Base-by-base conservation (phyloP, 2,329 filamentous ascomycete species). In the Penicillium fuscoglaucum region DNA sequence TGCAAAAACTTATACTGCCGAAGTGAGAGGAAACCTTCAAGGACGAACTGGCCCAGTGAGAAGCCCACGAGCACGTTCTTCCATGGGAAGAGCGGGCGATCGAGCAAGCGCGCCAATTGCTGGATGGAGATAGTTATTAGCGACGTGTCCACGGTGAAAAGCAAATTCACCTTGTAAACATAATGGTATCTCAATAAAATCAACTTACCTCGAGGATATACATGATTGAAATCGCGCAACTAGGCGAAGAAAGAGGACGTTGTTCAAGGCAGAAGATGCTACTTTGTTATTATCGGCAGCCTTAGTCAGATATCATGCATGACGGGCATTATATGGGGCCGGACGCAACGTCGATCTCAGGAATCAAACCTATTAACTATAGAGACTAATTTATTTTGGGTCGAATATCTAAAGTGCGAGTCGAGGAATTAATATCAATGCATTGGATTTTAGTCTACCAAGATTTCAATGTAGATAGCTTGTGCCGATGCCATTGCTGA, bases 11-110 rank as follows among this genome's bases (percentile, higher is more conserved):
- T 86, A 76, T 97, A 98, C 76, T 99, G 95, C 58, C 95, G 91
- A 67, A 91, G 81, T 28, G 91, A 91, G 53, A 99, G 87, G 79
- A 93, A 90, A 45, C 91, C 87, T 76, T 99, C 95, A 72, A 99
- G 88, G 55, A 91, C 79, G 76, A 91, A 98, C 74, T 99, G 91
- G 61, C 90, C 91, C 69, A 98, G 76, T 31, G 92, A 96, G 80
- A 99, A 99, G 70, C 92, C 90, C 68, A 98, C 85, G 70, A 99
- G 93, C 69, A 99, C 87, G 75, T 87, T 90, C 86, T 97, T 99
- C 95, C 95, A 99, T 55, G 95, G 93, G 80, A 98, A 96, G 72
- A 90, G 82, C 58, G 93, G 93, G 72, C 90, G 87, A 81, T 99
- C 95, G 70, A 98, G 88, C 77, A 90, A 87, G 76, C 86, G 86